phyloP scores from a whole-genome alignment of 1,139 yeast genomes.

The Blastobotrys malaysiensis region DNA sequence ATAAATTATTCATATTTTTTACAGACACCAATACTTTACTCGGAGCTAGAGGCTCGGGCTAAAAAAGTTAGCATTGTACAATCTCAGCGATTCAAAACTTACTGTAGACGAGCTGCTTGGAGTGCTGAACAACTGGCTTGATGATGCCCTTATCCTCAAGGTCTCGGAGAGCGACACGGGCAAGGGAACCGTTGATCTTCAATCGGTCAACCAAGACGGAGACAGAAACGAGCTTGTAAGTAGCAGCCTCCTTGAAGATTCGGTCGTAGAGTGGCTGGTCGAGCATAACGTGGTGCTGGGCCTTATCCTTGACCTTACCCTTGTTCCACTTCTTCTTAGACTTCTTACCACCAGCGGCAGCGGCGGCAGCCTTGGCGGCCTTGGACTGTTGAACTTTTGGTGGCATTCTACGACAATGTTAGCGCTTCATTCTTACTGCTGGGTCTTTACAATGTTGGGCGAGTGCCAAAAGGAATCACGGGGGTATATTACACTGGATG shows the following conservation, averaged over 20 bases:
- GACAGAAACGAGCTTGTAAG: slow-evolving; percentile 96
- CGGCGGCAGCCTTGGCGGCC: slow-evolving; percentile 99
- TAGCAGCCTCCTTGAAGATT: slow-evolving; percentile 98
- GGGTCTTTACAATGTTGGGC: neutral
- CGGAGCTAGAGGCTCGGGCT: slow-evolving; percentile 20
- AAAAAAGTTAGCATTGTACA: slow-evolving; percentile 5
- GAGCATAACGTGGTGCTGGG: slow-evolving; percentile 94
- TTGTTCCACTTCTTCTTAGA: slow-evolving; percentile 99
- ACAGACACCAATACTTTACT: slow-evolving; percentile 9
- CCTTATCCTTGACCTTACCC: slow-evolving; percentile 99
- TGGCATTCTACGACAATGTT: slow-evolving; percentile 58
- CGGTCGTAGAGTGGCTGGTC: slow-evolving; percentile 99
- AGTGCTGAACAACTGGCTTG: slow-evolving; percentile 90
- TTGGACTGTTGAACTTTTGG: slow-evolving; percentile 99
- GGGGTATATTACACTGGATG: neutral
- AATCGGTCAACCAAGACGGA: slow-evolving; percentile 98
- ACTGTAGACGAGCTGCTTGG: slow-evolving; percentile 92
- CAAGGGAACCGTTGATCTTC: slow-evolving; percentile 98
- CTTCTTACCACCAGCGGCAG: slow-evolving; percentile 99
- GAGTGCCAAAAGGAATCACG: neutral
- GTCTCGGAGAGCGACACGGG: slow-evolving; percentile 96
- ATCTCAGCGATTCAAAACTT: slow-evolving; percentile 17
- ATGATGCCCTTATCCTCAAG: slow-evolving; percentile 94
- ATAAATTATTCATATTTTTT: neutral
- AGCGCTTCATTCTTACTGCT: neutral